Base-by-base conservation (phyloP, 2,329 filamentous ascomycete genomes). In the Pseudomassariella vexata region DNA sequence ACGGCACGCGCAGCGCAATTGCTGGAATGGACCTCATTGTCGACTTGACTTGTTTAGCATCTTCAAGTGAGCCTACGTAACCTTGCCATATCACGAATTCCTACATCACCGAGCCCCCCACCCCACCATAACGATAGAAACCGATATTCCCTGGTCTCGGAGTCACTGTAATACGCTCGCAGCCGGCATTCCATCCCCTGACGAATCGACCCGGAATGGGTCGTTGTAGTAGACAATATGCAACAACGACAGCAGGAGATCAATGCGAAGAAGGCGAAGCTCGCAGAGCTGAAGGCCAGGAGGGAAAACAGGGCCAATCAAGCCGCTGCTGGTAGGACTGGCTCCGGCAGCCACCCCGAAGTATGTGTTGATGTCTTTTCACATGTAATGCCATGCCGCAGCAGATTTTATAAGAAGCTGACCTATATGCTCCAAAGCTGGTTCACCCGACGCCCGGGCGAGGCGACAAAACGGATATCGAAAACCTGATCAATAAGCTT, bases 241-340 rank as follows among this genome's bases (percentile, higher is more conserved):
- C 78, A 82, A 65, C 82, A 89, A 71, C 83, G 89, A 50, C 84
- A 87, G 68, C 88, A 95, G 69, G 92, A 98, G 69, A 95, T 98
- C 48, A 70, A 92, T 49, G 89, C 88, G 47, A 98, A 98, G 68
- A 90, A 86, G 70, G 90, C 89, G 42, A 95, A 92, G 70, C 86
- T 98, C 50, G 89, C 86, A 30, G 92, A 96, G 72, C 75, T 98
- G 45, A 95, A 95, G 67, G 79, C 85, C 41, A 88, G 95, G 65
- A 78, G 92, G 49, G 88, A 94, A 58, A 66, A 90, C 48, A 76
- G 89, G 38, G 77, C 85, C 43, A 85, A 75, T 55, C 85, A 94
- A 56, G 79, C 85, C 48, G 76, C 71, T 38, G 74, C 73, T 41
- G 78, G 69, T 46, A 77, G 87, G 46, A 74, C 80, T 51, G 84